Evolutionary conservation across 495 filamentous ascomycete species (phyloP), one percentile per base, ranked within the genome.

Genomic region (Viridothelium virens): DNA sequence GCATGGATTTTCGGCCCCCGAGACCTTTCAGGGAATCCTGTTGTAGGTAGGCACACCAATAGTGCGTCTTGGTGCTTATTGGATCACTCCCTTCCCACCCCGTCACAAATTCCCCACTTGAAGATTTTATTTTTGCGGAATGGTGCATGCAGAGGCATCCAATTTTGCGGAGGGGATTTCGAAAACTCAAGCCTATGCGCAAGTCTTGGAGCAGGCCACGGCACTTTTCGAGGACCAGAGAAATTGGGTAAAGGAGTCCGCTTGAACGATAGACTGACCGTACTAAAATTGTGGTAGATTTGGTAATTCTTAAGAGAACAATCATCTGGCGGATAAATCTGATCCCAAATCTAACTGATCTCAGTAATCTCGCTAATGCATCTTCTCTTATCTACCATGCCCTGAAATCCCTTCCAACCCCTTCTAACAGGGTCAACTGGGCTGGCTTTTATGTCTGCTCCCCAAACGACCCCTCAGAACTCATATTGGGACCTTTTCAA

Each of bases 91-190:
- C 25, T 25, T 25, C 25, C 25, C 25, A 25, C 25, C 25, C 25
- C 25, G 25, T 25, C 25, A 25, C 25, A 25, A 25, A 25, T 25
- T 25, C 9, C 14, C 5, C 48, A 53, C 16, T 18, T 12, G 12
- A 16, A 18, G 5, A 53, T 14, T 11, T 18, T 12, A 5, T 5
- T 18, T 53, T 53, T 11, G 4, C 25, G 56, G 34, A 46, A 70
- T 96, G 92, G 90, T 92, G 59, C 92, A 96, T 79, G 91, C 91
- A 61, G 91, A 96, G 71, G 83, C 90, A 34, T 91, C 91, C 31
- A 89, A 83, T 69, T 96, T 96, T 77, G 79, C 79, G 46, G 70
- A 77, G 3, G 83, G 80, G 44, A 70, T 86, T 53, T 86, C 83
- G 62, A 96, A 96, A 76, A 80, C 83, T 69, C 85, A 92, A 67